phyloP scores from a whole-genome alignment of 2,329 filamentous ascomycete species.

The Grosmannia clavigera region DNA sequence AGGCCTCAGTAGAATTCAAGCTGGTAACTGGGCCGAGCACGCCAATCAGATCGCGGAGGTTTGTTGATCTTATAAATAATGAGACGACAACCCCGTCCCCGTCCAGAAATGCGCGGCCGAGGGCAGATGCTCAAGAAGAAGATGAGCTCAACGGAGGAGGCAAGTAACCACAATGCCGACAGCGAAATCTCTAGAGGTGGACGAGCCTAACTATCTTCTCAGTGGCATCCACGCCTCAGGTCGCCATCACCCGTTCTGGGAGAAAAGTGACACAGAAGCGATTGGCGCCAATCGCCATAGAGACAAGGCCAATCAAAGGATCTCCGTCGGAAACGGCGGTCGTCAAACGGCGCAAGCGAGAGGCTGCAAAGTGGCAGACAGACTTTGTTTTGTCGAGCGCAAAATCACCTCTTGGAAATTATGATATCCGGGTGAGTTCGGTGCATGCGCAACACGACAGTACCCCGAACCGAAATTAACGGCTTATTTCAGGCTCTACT shows the following conservation, averaged over 20 bases:
- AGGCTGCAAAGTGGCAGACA: slow-evolving; percentile 14
- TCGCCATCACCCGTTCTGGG: slow-evolving; percentile 1
- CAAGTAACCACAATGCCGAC: no score
- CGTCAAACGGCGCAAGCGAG: slow-evolving; percentile 8
- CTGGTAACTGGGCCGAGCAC: not conserved
- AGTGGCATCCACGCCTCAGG: not conserved
- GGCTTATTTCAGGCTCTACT: slow-evolving; percentile 21
- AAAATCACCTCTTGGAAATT: slow-evolving; percentile 21
- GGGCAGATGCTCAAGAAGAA: not conserved
- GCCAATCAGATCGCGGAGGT: not conserved
- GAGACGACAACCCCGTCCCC: not conserved
- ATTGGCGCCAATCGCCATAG: not conserved
- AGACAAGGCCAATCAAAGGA: not conserved
- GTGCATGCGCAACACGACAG: not conserved
- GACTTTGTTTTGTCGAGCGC: slow-evolving; percentile 22
- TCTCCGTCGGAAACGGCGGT: not conserved
- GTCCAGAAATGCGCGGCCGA: not conserved
- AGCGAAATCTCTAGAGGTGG: no score
- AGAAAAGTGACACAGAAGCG: not conserved
- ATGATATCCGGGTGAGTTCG: slow-evolving; percentile 22
- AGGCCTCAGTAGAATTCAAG: not conserved
- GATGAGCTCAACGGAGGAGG: not conserved
- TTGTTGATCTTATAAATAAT: not conserved
- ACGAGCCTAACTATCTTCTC: not conserved
- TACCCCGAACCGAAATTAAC: not conserved